Base-by-base conservation (phyloP, 768 basidiomycete genomes). In the Leucosporidium scottii region DNA sequence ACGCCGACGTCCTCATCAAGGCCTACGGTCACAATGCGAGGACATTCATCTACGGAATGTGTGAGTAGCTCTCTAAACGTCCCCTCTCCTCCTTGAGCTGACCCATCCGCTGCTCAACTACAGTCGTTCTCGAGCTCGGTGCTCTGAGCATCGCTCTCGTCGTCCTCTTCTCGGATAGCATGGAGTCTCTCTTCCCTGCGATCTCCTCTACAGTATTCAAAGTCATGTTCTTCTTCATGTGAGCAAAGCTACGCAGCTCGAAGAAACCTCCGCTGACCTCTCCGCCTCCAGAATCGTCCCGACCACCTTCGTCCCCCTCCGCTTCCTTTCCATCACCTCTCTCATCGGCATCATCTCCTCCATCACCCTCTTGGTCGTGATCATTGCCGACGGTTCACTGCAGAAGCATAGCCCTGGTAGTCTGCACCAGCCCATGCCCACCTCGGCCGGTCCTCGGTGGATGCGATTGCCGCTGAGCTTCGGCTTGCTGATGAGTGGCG, bases 401-500 rank as follows among this genome's bases (percentile, higher is more conserved):
- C 91, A 91, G 78, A 76, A 75, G 49, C 80, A 86, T 47, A 79
- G 83, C 25, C 91, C 91, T 4, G 93, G 93, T 6, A 93, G 90
- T 73, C 79, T 98, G 13, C 86, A 87, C 83, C 79, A 81, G 57
- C 88, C 89, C 6, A 87, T 85, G 34, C 79, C 81, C n/a, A 96
- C 92, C 0, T 83, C 81, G 25, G 68, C 86, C 17, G 81, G 81
- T 8, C 81, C 88, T 20, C 83, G 81, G 66, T 78, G 81, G 69
- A 78, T 79, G 25, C 83, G 87, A 63, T 80, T 94, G 44, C 88
- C 91, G 1, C 78, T 94, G 31, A 85, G 89, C 20, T 88, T 93
- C 72, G 93, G 93, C 2, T 81, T 98, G 69, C 86, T 97, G 75
- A 91, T 98, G 86, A 89, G 90, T 12, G 91, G 93, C 21, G 90